A percentile compares a stretch with the other conserved stretches of the same genome.
Conservation (phyloP, 2,329 filamentous ascomycete genomes). For the Drechslera avenae region DNA sequence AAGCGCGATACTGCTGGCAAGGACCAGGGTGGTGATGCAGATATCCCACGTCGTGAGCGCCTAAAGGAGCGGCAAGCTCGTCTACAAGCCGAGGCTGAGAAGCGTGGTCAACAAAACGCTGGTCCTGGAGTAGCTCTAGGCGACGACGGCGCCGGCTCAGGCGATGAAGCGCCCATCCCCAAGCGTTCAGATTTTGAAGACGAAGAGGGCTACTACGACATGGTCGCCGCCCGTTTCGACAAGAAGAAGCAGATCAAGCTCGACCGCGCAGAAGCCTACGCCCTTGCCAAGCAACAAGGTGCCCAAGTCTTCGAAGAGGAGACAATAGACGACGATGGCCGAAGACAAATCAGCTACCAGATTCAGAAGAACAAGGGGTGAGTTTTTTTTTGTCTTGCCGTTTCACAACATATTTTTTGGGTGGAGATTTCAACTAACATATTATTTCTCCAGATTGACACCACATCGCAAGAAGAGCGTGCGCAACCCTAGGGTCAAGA, state of each 20-base stretch:
- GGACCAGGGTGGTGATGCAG: constrained; percentile 77
- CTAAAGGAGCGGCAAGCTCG: constrained; percentile 83
- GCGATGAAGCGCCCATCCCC: constrained; percentile 57
- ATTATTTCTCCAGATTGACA: constrained; percentile 57
- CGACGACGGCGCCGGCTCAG: constrained; percentile 69
- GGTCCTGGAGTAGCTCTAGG: constrained; percentile 65
- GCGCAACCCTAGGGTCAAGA: constrained; percentile 95
- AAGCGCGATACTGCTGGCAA: constrained; percentile 76
- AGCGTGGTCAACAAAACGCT: constrained; percentile 68
- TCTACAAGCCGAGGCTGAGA: constrained; percentile 86
- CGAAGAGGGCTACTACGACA: constrained; percentile 84
- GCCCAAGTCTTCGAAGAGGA: constrained; percentile 70
- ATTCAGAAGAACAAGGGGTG: constrained; percentile 96
- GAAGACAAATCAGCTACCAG: constrained; percentile 88
- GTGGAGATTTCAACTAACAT: neutral
- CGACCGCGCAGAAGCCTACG: constrained; percentile 64
- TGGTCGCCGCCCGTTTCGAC: constrained; percentile 72
- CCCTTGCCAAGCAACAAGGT: constrained; percentile 60
- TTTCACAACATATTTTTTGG: neutral
- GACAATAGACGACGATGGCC: constrained; percentile 78
- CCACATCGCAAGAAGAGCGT: constrained; percentile 92
- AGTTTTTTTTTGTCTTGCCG: neutral
- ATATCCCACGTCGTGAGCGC: constrained; percentile 87
- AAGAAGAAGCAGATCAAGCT: constrained; percentile 76
- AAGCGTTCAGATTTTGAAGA: constrained; percentile 51